Evolutionary conservation across 2,329 filamentous ascomycete species (phyloP).

Genomic region (Pleoardoris graminearum): DNA sequence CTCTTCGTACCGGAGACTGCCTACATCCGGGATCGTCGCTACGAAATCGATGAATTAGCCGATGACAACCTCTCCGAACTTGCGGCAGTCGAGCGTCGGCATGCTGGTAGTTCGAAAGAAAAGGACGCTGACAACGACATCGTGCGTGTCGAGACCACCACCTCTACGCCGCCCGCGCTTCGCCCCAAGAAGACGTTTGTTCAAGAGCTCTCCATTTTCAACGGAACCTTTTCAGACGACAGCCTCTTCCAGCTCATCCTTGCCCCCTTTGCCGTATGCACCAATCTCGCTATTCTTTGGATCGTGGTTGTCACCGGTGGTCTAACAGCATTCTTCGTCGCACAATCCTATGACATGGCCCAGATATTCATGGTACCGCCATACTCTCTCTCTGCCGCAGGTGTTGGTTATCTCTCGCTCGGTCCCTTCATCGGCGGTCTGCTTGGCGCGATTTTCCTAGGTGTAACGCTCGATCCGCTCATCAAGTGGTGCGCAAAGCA

Average conservation of each 20-base stretch:
- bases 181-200: slow-evolving; percentile 43
- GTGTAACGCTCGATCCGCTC: slow-evolving; percentile 42
- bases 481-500: slow-evolving; percentile 51
- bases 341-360: slow-evolving; percentile 49
- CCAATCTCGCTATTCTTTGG: slow-evolving; percentile 57
- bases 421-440: slow-evolving; percentile 48
- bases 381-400: slow-evolving; percentile 48
- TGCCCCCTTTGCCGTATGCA: slow-evolving; percentile 55
- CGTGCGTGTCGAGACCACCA: slow-evolving; percentile 25
- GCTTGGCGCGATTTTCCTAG: slow-evolving; percentile 40
- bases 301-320: slow-evolving; percentile 53
- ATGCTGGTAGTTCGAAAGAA: slow-evolving; percentile 9
- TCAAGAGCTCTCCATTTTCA: slow-evolving; percentile 45
- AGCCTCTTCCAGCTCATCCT: slow-evolving; percentile 44
- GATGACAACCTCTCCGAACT: slow-evolving; percentile 33
- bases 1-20: slow-evolving; percentile 58
- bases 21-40: slow-evolving; percentile 48
- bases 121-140: slow-evolving; percentile 20
- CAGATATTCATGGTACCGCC: slow-evolving; percentile 56
- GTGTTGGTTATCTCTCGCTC: slow-evolving; percentile 51
- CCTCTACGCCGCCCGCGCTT: slow-evolving; percentile 17
- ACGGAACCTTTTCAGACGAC: slow-evolving; percentile 45
- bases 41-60: slow-evolving; percentile 37
- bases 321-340: slow-evolving; percentile 50
- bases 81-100: slow-evolving; percentile 28